A percentile compares a stretch with the other conserved stretches of the same genome.
Conservation (phyloP, 139 green algal genomes). For the Chlamydomonas sphaeroides region DNA sequence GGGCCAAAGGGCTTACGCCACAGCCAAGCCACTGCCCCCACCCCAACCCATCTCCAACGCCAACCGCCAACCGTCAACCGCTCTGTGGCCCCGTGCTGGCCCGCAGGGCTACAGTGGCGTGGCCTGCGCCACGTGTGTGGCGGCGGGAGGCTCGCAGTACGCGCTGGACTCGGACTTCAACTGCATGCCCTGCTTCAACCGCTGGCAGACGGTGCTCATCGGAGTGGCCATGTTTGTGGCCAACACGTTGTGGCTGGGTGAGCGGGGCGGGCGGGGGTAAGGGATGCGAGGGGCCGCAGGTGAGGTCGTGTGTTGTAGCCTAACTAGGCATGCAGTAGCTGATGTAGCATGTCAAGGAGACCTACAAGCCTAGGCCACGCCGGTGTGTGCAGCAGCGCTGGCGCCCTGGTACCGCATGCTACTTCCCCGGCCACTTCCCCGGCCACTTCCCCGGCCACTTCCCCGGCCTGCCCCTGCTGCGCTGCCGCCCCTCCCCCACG, state of each 20-base stretch:
- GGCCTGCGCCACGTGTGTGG: conserved; percentile 8
- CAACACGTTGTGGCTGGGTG: neutral
- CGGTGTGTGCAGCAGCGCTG: too few relatives aligned
- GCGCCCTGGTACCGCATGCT: too few relatives aligned
- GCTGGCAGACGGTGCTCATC: neutral
- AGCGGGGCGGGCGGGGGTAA: neutral
- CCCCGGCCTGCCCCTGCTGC: too few relatives aligned
- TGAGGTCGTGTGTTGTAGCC: too few relatives aligned
- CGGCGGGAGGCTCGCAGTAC: neutral
- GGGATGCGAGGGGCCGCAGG: too few relatives aligned
- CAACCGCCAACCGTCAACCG: too few relatives aligned
- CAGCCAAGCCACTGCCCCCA: neutral
- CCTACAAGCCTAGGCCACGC: too few relatives aligned
- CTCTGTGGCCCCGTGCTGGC: neutral
- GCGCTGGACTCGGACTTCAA: neutral
- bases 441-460: too few relatives aligned
- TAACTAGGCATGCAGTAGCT: too few relatives aligned
- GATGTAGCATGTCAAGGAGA: too few relatives aligned
- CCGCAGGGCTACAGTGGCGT: conserved; percentile 7
- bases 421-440: too few relatives aligned
- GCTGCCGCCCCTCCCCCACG: neutral
- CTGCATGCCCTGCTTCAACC: neutral
- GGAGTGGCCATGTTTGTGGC: neutral
- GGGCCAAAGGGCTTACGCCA: neutral
- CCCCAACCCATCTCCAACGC: neutral